Evolutionary conservation across 371 early-diverging fungal species (phyloP).

Genomic region (Mucor lusitanicus): DNA sequence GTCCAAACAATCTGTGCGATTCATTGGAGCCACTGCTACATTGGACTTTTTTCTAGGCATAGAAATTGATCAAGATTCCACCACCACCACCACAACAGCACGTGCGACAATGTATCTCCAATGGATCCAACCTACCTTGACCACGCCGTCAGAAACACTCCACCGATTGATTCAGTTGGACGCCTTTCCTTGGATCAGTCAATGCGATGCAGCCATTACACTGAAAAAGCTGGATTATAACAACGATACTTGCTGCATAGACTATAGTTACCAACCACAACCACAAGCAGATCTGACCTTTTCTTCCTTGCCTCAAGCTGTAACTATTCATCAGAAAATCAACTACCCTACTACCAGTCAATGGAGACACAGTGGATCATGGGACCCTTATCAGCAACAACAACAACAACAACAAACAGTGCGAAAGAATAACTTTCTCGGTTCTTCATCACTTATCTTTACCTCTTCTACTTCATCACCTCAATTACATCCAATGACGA

Average conservation of each 20-base stretch:
- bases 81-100: conserved; percentile 21
- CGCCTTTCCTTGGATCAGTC: conserved; percentile 4
- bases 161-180: background rate
- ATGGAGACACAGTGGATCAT: conserved; percentile 31
- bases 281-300: background rate
- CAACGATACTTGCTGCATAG: background rate
- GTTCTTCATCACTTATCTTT: conserved; percentile 24
- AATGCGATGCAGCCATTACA: conserved; percentile 3
- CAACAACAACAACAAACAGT: conserved; percentile 10
- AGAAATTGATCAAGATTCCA: conserved; percentile 2
- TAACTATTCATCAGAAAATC: conserved; percentile 14
- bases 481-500: conserved; percentile 5
- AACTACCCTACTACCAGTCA: background rate
- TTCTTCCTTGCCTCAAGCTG: background rate
- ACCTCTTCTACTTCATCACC: conserved; percentile 10
- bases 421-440: conserved; percentile 29
- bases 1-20: conserved; percentile 6
- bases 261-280: conserved; percentile 8
- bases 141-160: background rate
- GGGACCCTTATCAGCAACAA: conserved; percentile 23
- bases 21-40: conserved; percentile 4
- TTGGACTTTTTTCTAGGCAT: background rate
- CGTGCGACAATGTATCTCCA: conserved; percentile 31
- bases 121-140: background rate
- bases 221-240: background rate